phyloP scores from a whole-genome alignment of 2,329 filamentous ascomycete genomes.

The Fusarium sp. region DNA sequence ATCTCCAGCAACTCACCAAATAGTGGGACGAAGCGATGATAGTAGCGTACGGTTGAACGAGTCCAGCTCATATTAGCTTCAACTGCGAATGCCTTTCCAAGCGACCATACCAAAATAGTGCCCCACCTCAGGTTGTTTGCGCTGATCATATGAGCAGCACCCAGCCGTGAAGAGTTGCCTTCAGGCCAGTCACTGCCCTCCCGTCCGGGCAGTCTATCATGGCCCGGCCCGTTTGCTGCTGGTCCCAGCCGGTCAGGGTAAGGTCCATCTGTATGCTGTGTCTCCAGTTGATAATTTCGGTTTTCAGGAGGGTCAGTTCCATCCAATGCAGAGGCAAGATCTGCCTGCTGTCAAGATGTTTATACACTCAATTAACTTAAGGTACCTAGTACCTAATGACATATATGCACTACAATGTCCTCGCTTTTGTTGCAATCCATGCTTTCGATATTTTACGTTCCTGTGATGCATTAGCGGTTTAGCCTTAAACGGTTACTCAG shows the following conservation, averaged over 20 bases:
- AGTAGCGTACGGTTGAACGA: not conserved
- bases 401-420: not conserved
- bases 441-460: constrained; percentile 4
- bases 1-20: not conserved
- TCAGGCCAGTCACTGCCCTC: not conserved
- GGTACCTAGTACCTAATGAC: not conserved
- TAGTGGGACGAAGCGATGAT: not conserved
- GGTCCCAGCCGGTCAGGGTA: constrained; percentile 2
- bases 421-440: not conserved
- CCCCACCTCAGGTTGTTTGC: constrained; percentile 8
- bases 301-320: not conserved
- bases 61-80: constrained; percentile 21
- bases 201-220: constrained; percentile 5
- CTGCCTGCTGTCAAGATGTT: not conserved
- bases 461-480: constrained; percentile 19
- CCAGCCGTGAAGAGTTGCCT: constrained; percentile 3
- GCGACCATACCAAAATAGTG: not conserved
- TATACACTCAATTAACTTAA: not conserved
- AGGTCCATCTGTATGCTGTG: not conserved
- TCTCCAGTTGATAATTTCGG: not conserved
- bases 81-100: not conserved
- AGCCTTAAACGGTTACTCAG: constrained; percentile 9
- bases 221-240: constrained; percentile 26
- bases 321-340: not conserved
- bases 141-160: constrained; percentile 9